Base-by-base conservation (phyloP, 2,329 filamentous ascomycete species). In the Epichloe coenophiala region DNA sequence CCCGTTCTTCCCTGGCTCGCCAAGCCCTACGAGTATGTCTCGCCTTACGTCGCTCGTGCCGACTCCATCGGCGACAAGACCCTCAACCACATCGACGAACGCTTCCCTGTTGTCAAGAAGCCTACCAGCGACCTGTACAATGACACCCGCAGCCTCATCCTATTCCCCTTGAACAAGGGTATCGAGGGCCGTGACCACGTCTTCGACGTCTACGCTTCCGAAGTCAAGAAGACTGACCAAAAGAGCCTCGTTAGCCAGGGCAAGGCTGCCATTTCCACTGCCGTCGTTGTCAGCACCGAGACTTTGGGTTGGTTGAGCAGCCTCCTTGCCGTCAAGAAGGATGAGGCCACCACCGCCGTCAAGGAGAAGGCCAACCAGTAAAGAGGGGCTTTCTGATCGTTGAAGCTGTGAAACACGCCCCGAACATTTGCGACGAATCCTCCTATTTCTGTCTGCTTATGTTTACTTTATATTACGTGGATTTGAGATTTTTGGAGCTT, bases 1-100 rank as follows among this genome's bases (percentile, higher is more conserved):
- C 88, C 89, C 19, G 70, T 95, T 56, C 70, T 91, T 50, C 86
- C 87, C 31, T 66, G 57, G 51, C 72, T 96, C 60, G 69, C 81
- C 60, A 86, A 78, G 59, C 89, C 90, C 37, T 91, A 88, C 72
- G 76, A 79, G 63, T 93, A 87, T 65, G 78, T 95, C 56, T 82
- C 83, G 48, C 90, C 91, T 1, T 96, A 96, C 69, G 78, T 95
- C 57, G 74, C 80, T 65, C 88, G 83, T 67, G 90, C 83, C 62
- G 93, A 97, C 65, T 70, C 78, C 53, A 70, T 95, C 48, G 86
- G 84, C 57, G 82, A 88, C 67, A 74, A 79, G 64, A 79, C 83
- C n/a, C 74, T 91, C 56, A 72, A 68, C 60, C 80, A 76, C 61
- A 72, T 91, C 59, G 86, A 91, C 58, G 70, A 78, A 65, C 77